A percentile compares a stretch with the other conserved stretches of the same genome.
Evolutionary conservation across 805 yeast genomes (phyloP).

Genomic region (Komagataella populi): DNA sequence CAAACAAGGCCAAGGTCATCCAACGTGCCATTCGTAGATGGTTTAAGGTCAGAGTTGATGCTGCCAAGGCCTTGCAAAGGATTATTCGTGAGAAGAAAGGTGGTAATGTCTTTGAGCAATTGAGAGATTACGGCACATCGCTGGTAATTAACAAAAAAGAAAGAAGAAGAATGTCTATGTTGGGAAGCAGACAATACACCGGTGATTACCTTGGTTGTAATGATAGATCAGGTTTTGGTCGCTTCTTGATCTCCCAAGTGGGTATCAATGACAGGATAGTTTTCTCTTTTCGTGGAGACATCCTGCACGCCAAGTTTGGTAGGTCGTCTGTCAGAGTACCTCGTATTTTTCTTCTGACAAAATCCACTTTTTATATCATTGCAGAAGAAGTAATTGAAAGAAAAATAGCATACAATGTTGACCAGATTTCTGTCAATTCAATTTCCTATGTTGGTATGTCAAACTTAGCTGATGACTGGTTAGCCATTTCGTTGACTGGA

Average conservation of each 20-base stretch:
- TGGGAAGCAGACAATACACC: conserved; percentile 80
- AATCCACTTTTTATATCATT: conserved; percentile 47
- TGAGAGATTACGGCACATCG: conserved; percentile 73
- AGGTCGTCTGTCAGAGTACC: conserved; percentile 74
- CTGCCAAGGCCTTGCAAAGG: conserved; percentile 70
- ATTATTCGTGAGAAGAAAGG: conserved; percentile 72
- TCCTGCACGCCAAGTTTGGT: conserved; percentile 77
- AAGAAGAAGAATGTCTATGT: conserved; percentile 75
- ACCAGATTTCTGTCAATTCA: conserved; percentile 44
- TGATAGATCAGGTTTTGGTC: conserved; percentile 57
- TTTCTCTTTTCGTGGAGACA: conserved; percentile 76
- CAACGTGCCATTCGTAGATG: conserved; percentile 95
- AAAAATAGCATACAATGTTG: conserved; percentile 41
- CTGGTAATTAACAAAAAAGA: conserved; percentile 67
- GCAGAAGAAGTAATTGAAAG: conserved; percentile 56
- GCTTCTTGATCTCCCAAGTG: conserved; percentile 52
- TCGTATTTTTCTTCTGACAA: conserved; percentile 60
- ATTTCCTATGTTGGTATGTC: conserved; percentile 60
- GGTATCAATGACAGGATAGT: conserved; percentile 60
- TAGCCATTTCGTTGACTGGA: conserved; percentile 50
- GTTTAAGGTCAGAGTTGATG: conserved; percentile 67
- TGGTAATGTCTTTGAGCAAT: conserved; percentile 71
- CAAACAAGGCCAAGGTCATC: conserved; percentile 92
- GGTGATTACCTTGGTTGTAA: conserved; percentile 93
- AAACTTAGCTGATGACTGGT: conserved; percentile 82